These are phyloP conservation scores for Kwoniella pini DNA, from an alignment of 768 basidiomycete genomes.

Conservation along the genomic window DNA sequence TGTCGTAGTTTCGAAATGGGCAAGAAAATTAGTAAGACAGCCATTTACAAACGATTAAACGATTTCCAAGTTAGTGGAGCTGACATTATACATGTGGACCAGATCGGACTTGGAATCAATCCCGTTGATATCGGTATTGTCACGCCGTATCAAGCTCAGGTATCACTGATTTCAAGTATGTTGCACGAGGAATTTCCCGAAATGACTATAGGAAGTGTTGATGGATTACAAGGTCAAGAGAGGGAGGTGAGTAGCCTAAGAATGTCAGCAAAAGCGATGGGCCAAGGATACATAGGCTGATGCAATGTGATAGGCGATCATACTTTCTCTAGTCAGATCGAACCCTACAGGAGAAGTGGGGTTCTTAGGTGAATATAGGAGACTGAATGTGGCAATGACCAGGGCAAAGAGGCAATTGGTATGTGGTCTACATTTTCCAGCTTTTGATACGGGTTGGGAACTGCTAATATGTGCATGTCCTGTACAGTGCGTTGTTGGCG, in stretches of 20 bases:
- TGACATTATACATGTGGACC: not conserved
- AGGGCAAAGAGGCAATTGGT: constrained; percentile 85
- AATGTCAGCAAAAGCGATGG: not conserved
- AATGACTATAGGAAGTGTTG: constrained; percentile 91
- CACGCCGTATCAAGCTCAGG: constrained; percentile 95
- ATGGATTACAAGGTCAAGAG: constrained; percentile 96
- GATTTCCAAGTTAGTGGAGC: not conserved
- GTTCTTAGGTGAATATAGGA: constrained; percentile 86
- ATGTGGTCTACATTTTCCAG: no score
- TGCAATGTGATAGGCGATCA: constrained; percentile 63
- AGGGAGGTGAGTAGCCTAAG: constrained; percentile 40
- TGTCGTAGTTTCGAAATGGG: constrained; percentile 77
- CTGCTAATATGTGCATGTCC: no score
- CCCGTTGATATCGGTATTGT: constrained; percentile 80
- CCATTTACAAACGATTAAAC: not conserved
- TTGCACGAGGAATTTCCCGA: constrained; percentile 63
- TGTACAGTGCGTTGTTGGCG: constrained; percentile 84
- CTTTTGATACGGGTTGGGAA: no score
- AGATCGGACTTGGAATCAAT: constrained; percentile 66
- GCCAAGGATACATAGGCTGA: not conserved
- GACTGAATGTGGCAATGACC: constrained; percentile 78
- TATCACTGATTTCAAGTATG: constrained; percentile 74
- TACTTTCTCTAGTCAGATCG: constrained; percentile 88
- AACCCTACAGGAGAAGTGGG: constrained; percentile 88
- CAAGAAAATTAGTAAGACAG: constrained; percentile 68